Percentiles rank a stretch among this genome's conserved stretches.
These are phyloP conservation scores for Coix lacrymajobi DNA, from an alignment of 176 grass and related monocot species.

Conservation along the genomic window DNA sequence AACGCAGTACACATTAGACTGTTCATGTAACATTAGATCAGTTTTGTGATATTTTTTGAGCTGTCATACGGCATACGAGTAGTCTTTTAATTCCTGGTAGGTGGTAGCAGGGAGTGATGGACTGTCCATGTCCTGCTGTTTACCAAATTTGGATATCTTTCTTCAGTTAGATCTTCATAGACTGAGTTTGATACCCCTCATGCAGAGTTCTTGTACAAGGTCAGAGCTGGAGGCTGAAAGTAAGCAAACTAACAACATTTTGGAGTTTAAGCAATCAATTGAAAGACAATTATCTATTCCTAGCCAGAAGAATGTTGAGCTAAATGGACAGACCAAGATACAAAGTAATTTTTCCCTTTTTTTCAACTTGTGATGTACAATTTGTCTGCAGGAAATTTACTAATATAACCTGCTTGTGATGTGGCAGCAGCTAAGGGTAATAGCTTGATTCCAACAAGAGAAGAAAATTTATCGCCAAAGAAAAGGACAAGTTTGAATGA, in stretches of 20 bases:
- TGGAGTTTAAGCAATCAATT: constrained; percentile 36
- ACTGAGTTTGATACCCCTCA: constrained; percentile 26
- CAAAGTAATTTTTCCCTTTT: constrained; percentile 11
- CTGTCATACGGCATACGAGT: background rate
- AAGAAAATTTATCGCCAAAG: constrained; percentile 12
- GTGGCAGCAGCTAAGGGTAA: constrained; percentile 27
- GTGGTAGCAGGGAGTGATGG: background rate
- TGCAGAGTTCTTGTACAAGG: constrained; percentile 96
- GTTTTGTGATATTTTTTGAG: background rate
- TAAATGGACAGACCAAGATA: constrained; percentile 8
- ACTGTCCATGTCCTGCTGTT: background rate
- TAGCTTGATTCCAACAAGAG: constrained; percentile 9
- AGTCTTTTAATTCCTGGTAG: background rate
- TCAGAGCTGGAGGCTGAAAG: constrained; percentile 87
- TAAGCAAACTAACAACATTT: constrained; percentile 41
- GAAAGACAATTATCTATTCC: constrained; percentile 3
- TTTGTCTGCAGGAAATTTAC: background rate
- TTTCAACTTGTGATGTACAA: background rate
- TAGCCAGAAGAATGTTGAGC: background rate
- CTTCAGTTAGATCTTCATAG: constrained; percentile 11
- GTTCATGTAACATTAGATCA: background rate
- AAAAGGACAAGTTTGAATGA: constrained; percentile 16
- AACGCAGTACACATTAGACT: background rate
- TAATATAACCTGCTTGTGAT: constrained; percentile 28
- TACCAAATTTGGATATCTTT: constrained; percentile 17